Conservation (phyloP, 352 stramenopile species). For the Pythium pectinolyticum region DNA sequence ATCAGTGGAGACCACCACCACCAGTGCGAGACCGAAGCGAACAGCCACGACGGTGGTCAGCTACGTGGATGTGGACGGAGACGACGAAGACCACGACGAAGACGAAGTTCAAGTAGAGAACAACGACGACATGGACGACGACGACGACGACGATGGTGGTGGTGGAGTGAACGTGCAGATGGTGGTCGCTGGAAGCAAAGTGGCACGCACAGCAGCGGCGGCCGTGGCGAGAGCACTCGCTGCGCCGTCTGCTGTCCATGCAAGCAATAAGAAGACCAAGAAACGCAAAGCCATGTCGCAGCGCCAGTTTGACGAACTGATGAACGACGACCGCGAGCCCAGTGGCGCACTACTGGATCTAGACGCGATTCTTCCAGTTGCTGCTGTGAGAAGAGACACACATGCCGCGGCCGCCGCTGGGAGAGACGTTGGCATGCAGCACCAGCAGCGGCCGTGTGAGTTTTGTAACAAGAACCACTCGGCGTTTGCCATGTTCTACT, state of each 20-base stretch:
- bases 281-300: constrained; percentile 22
- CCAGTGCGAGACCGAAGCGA: constrained; percentile 3
- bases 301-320: constrained; percentile 14
- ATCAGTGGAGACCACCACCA: neutral
- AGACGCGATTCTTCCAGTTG: no score
- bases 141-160: no score
- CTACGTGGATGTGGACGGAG: neutral
- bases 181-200: constrained; percentile 3
- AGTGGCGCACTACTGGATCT: no score
- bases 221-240: neutral
- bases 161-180: no score
- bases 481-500: constrained; percentile 9
- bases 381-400: neutral
- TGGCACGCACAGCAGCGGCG: neutral
- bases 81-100: constrained; percentile 5
- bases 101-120: no score
- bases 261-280: neutral
- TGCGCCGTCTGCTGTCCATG: neutral
- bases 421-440: neutral
- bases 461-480: constrained; percentile 14
- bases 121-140: neutral
- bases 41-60: neutral
- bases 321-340: constrained; percentile 2
- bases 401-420: neutral
- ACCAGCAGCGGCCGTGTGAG: constrained; percentile 11